Percentiles rank a stretch among this genome's conserved stretches.
Conservation (phyloP, 108 stramenopile genomes). For the Skeletonema costatum region DNA sequence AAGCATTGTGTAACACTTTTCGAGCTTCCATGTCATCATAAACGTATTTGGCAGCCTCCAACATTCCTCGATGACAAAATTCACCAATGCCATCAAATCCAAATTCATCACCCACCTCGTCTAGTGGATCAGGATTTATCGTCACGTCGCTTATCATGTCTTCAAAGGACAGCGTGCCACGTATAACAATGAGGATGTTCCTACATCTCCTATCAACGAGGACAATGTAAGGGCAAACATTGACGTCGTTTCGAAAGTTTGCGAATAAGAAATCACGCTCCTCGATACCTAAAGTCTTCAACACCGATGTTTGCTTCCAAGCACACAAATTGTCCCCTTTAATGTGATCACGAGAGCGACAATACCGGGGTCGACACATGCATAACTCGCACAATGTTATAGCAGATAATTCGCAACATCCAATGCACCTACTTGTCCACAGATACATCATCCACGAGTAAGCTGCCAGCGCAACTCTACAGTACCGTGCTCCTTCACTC, state of each 20-base stretch:
- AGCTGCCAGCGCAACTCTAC: conserved; percentile 78
- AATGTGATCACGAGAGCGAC: conserved; percentile 24
- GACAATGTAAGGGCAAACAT: neutral
- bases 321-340: conserved; percentile 72
- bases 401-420: conserved; percentile 45
- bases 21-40: conserved; percentile 77
- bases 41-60: conserved; percentile 83
- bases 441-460: conserved; percentile 91
- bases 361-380: conserved; percentile 14
- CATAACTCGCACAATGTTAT: conserved; percentile 9
- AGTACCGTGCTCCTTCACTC: conserved; percentile 83
- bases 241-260: conserved; percentile 71
- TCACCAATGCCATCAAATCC: conserved; percentile 74
- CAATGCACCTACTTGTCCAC: conserved; percentile 79
- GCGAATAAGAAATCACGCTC: conserved; percentile 88
- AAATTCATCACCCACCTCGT: conserved; percentile 71
- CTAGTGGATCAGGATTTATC: conserved; percentile 77
- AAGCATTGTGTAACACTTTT: conserved; percentile 56
- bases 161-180: conserved; percentile 94
- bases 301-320: conserved; percentile 69
- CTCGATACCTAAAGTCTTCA: conserved; percentile 73
- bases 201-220: conserved; percentile 40
- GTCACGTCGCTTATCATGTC: conserved; percentile 93
- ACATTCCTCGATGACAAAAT: conserved; percentile 85
- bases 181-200: conserved; percentile 88